These are phyloP conservation scores for Lenwebbia sp. DNA, from an alignment of 345 rosid species.

Conservation along the genomic window DNA sequence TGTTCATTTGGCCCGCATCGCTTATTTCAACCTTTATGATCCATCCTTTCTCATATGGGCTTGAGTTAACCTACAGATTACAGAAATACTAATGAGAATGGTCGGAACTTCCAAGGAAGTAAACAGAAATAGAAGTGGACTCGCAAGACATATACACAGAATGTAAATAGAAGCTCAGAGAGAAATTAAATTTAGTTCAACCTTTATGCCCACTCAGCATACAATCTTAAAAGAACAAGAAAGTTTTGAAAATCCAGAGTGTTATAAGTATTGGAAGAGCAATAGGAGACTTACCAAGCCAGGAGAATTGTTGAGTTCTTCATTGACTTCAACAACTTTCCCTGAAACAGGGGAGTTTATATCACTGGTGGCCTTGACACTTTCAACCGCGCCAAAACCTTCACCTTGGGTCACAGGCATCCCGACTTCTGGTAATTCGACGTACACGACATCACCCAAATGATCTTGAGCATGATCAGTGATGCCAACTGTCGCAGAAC, in stretches of 20 bases:
- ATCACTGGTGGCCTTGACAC: constrained; percentile 99
- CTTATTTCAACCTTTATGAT: constrained; percentile 65
- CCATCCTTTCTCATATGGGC: constrained; percentile 86
- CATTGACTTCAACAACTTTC: constrained; percentile 65
- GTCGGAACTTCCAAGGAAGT: neutral
- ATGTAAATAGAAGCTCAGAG: neutral
- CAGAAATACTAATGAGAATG: neutral
- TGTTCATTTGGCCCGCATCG: constrained; percentile 42
- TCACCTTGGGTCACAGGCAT: constrained; percentile 47
- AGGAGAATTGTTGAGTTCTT: constrained; percentile 49
- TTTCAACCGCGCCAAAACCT: constrained; percentile 93
- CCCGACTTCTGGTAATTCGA: constrained; percentile 84
- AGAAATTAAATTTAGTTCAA: neutral
- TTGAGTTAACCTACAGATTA: constrained; percentile 55
- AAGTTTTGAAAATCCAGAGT: neutral
- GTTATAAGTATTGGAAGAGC: neutral
- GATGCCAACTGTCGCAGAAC: constrained; percentile 72
- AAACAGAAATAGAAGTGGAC: neutral
- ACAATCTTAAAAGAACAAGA: neutral
- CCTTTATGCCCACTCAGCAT: neutral
- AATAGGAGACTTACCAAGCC: constrained; percentile 51
- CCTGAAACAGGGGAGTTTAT: constrained; percentile 88
- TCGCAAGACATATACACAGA: neutral
- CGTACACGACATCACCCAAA: constrained; percentile 93
- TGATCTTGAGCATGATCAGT: constrained; percentile 98